phyloP scores from a whole-genome alignment of 768 basidiomycete genomes.

The Cystofilobasidium capitatum region DNA sequence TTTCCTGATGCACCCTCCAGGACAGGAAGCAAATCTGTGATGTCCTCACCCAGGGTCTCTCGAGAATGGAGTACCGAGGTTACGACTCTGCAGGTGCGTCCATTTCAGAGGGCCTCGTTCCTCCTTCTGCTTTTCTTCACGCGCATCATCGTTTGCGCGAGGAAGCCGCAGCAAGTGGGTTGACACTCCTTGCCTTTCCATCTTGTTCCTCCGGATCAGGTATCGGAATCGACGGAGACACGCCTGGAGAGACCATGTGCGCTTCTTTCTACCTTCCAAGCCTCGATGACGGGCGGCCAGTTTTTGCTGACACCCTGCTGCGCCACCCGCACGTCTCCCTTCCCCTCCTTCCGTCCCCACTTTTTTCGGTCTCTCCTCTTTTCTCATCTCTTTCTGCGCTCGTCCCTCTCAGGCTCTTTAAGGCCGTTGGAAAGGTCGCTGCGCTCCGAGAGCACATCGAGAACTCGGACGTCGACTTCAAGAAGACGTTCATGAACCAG shows the following conservation, averaged over 20 bases:
- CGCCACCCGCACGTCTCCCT: neutral
- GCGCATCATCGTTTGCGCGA: no score
- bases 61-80: slow-evolving; percentile 93
- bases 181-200: neutral
- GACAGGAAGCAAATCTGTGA: slow-evolving; percentile 84
- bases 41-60: slow-evolving; percentile 77
- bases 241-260: slow-evolving; percentile 56
- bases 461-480: slow-evolving; percentile 39
- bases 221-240: slow-evolving; percentile 75
- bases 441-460: slow-evolving; percentile 57
- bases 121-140: neutral
- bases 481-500: slow-evolving; percentile 70
- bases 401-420: slow-evolving; percentile 43
- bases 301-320: neutral
- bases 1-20: slow-evolving; percentile 40
- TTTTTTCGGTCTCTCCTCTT: neutral
- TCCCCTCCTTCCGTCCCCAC: neutral
- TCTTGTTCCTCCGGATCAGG: slow-evolving; percentile 30
- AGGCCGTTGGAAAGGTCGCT: slow-evolving; percentile 73
- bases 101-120: neutral
- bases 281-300: neutral
- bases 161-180: neutral
- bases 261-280: no score
- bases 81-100: slow-evolving; percentile 74
- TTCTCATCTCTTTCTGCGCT: no score